Conservation (phyloP, 768 basidiomycete genomes). For the Tricholoma sp. region DNA sequence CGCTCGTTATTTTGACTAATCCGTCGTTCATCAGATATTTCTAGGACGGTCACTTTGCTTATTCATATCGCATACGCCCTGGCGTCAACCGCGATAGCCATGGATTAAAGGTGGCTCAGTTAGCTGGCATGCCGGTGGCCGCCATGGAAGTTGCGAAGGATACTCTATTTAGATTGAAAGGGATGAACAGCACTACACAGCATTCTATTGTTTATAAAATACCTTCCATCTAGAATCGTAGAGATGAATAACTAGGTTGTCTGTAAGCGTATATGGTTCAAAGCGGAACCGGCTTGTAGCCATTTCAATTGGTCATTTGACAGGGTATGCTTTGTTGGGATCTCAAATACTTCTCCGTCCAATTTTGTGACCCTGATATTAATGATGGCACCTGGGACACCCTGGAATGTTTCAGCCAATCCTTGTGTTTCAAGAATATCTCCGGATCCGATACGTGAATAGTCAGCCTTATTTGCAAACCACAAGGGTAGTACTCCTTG, state of each 20-base stretch:
- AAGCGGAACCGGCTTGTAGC: conserved; percentile 82
- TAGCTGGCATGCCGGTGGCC: conserved; percentile 75
- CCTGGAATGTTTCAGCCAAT: conserved; percentile 60
- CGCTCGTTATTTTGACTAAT: background rate
- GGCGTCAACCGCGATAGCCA: conserved; percentile 91
- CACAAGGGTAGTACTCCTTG: conserved; percentile 97
- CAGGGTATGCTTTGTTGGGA: conserved; percentile 84
- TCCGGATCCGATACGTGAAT: conserved; percentile 74
- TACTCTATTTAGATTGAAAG: conserved; percentile 38
- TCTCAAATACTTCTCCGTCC: conserved; percentile 56
- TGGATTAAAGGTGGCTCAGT: conserved; percentile 81
- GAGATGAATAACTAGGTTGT: conserved; percentile 18
- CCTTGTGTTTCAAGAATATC: conserved; percentile 82
- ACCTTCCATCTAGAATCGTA: background rate
- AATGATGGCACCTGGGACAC: conserved; percentile 40
- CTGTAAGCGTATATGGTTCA: conserved; percentile 80
- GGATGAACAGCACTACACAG: conserved; percentile 1
- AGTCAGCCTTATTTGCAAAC: conserved; percentile 84
- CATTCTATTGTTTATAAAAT: background rate
- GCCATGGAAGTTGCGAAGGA: conserved; percentile 58
- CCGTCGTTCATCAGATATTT: background rate
- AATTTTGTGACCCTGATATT: conserved; percentile 63
- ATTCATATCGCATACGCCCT: conserved; percentile 73
- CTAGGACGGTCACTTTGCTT: conserved; percentile 76
- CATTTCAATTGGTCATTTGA: conserved; percentile 86